Evolutionary conservation across 2,329 filamentous ascomycete species (phyloP), one percentile per base, ranked within the genome.

Genomic region (Ophiostoma novo-ulmi): DNA sequence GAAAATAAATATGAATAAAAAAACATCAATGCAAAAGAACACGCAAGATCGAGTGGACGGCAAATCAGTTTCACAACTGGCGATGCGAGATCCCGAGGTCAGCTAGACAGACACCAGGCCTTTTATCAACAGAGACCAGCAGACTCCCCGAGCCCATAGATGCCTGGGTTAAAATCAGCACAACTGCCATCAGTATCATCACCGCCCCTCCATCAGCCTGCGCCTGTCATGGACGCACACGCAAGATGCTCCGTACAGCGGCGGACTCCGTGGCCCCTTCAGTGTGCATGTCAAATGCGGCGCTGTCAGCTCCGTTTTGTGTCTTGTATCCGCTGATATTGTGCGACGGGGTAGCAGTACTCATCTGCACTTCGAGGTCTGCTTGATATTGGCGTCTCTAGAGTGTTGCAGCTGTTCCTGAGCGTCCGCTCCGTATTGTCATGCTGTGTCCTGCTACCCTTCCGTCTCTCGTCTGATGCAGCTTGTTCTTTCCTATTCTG

Each of bases 401-500:
- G 44, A 52, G 44, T 52, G 17, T 52, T 20, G 44, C 44, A n/a
- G 44, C 44, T 52, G 58, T 63, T 26, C 58, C 58, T 35, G 55
- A 22, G 26, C 55, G n/a, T 26, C 52, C 20, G 44, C 44, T n/a
- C 44, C 20, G 44, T 48, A 20, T 48, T 17, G 11, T 39, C 4
- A 17, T 48, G 44, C 17, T 52, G 14, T 52, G 13, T 52, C 13
- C 17, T 20, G 13, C 20, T 20, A 52, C 17, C 44, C 20, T 17
- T n/a, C 20, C 44, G 39, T 44, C 39, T 55, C 0, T 44, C 48
- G 48, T 58, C 52, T 58, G 44, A 48, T 58, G n/a, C 52, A 63
- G 58, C 26, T 35, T 63, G 26, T 63, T 26, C 58, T 35, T 63
- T 36, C 58, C 58, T 63, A 63, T 36, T 63, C 14, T 17, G 58